Base-by-base conservation (phyloP, 768 basidiomycete species). In the Boletus pseudopeckii region DNA sequence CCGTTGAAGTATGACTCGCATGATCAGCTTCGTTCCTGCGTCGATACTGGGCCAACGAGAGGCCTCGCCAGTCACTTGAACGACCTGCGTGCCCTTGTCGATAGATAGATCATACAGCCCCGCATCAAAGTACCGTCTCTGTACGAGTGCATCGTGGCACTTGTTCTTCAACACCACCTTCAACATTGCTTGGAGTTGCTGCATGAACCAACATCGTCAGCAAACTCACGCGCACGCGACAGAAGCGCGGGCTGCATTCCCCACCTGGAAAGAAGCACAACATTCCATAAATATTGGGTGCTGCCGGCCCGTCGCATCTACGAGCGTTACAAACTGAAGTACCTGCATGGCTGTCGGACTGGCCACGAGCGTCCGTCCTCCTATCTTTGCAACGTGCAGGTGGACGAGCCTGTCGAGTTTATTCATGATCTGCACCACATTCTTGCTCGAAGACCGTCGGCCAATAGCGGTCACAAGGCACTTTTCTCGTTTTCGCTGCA, bases 231-330 rank as follows among this genome's bases (percentile, higher is more conserved):
- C 14, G 7, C 38, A 38, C 17, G 7, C 24, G 1, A n/a, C n/a
- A 14, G 15, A 9, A 28, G n/a, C 10, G 10, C 7, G 30, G 11
- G 24, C 17, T 1, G 17, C 26, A 39, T 24, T 1, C 11, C 56
- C 33, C 38, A 64, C 65, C 59, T 69, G 59, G 6, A 67, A 67
- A 34, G 62, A 67, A 3, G 59, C 37, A 38, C 65, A 67, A 41
- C 56, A 57, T 18, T 69, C 56, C 59, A 69, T 53, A 20, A 48
- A 39, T 55, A 67, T 64, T 24, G 59, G 62, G 39, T 67, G 65
- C 22, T 59, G 50, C 18, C 67, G 55, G 43, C 65, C 67, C 7
- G 67, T 67, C 1, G 59, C 65, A 26, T 67, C 67, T 30, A 67
- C 26, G 34, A 69, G 57, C 26, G 59, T 67, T 8, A 59, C 62